Conservation (phyloP, 1,284 basidiomycete genomes). For the Phenoliferia sp. region DNA sequence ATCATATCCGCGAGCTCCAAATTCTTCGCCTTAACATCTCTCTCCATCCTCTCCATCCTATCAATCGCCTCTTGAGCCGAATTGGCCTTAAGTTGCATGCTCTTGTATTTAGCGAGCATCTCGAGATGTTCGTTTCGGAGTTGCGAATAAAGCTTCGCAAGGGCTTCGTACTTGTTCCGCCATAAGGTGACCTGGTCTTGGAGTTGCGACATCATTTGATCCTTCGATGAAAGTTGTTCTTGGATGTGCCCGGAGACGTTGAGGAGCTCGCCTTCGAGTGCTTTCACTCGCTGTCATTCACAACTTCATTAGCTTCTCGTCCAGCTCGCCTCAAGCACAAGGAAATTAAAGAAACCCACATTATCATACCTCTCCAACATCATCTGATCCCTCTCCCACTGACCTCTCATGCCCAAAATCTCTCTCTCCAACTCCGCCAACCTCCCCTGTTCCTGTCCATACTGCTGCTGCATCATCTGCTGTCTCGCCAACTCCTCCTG, state of each 20-base stretch:
- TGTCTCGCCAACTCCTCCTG: conserved; percentile 74
- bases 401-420: conserved; percentile 86
- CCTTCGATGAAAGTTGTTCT: conserved; percentile 86
- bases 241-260: conserved; percentile 74
- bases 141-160: conserved; percentile 98
- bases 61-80: conserved; percentile 99
- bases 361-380: conserved; percentile 97
- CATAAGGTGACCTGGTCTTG: conserved; percentile 95
- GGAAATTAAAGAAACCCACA: conserved; percentile 48
- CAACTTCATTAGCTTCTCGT: background rate
- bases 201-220: conserved; percentile 90
- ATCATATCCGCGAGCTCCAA: conserved; percentile 98
- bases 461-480: conserved; percentile 31
- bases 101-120: conserved; percentile 94
- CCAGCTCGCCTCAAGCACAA: background rate
- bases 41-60: conserved; percentile 98
- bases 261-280: conserved; percentile 83
- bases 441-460: conserved; percentile 41
- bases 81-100: conserved; percentile 95
- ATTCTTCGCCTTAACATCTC: conserved; percentile 97
- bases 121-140: conserved; percentile 95
- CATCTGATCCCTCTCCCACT: conserved; percentile 97
- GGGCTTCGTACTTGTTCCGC: conserved; percentile 98
- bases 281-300: conserved; percentile 74
- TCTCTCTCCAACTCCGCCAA: conserved; percentile 84